These are phyloP conservation scores for Saccharomyces eubayanus DNA, from an alignment of 805 yeast genomes.

Conservation along the genomic window DNA sequence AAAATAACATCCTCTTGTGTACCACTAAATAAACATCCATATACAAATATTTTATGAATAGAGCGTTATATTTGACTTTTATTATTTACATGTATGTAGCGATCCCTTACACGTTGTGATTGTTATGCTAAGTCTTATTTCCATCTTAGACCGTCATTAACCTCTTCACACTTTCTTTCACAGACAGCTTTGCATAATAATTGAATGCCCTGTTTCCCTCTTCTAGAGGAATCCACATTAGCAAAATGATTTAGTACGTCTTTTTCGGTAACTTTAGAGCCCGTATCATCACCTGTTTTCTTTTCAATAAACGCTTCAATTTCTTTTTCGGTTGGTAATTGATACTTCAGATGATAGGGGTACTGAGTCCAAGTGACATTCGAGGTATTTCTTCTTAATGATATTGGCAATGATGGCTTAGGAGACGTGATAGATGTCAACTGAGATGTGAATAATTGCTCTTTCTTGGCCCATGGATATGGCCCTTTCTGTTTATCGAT, in stretches of 20 bases:
- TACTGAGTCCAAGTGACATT: conserved; percentile 38
- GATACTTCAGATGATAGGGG: conserved; percentile 41
- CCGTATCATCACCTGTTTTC: conserved; percentile 42
- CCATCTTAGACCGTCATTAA: conserved; percentile 1
- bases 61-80: background rate
- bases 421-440: conserved; percentile 22
- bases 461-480: conserved; percentile 38
- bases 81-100: conserved; percentile 1
- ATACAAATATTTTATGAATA: background rate
- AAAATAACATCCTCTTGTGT: background rate
- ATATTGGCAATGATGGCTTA: conserved; percentile 28
- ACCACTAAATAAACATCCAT: background rate
- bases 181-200: conserved; percentile 14
- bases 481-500: conserved; percentile 52
- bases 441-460: conserved; percentile 14
- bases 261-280: conserved; percentile 54
- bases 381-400: conserved; percentile 24
- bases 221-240: conserved; percentile 16
- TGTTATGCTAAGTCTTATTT: background rate
- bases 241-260: conserved; percentile 61
- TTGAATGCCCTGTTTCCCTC: conserved; percentile 21
- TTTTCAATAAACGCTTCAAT: conserved; percentile 64
- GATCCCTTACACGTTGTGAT: background rate
- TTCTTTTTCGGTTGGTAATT: conserved; percentile 67
- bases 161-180: conserved; percentile 6